A percentile compares a stretch with the other conserved stretches of the same genome.
These are phyloP conservation scores for Thermomyces lanuginosus DNA, from an alignment of 2,329 filamentous ascomycete genomes.

Conservation along the genomic window DNA sequence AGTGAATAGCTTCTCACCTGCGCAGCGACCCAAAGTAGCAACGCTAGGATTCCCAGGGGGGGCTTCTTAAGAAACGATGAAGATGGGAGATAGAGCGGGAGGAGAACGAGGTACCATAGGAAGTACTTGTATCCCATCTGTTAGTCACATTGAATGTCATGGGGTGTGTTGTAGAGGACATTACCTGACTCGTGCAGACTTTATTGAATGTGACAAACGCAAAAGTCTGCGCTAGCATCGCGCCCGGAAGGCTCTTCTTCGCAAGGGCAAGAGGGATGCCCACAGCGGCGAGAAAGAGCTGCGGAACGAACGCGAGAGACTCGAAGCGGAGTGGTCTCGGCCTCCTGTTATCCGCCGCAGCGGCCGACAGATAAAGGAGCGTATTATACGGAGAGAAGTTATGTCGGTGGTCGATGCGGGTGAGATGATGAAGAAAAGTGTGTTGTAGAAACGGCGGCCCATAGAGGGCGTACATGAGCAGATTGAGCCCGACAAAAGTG, in stretches of 20 bases:
- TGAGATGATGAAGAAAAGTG: conserved; percentile 85
- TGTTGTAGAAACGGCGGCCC: conserved; percentile 68
- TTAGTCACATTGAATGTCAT: neutral
- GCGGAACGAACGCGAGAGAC: conserved; percentile 74
- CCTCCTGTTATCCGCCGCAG: conserved; percentile 17
- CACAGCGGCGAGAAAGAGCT: conserved; percentile 63
- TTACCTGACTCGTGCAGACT: conserved; percentile 94
- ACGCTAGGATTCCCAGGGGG: conserved; percentile 45
- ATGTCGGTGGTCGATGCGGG: conserved; percentile 86
- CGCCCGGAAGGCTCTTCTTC: conserved; percentile 62
- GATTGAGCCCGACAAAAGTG: conserved; percentile 60
- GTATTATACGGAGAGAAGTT: conserved; percentile 97
- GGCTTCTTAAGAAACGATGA: conserved; percentile 54
- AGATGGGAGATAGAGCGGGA: conserved; percentile 74
- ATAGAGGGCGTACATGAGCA: conserved; percentile 64
- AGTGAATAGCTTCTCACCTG: conserved; percentile 35
- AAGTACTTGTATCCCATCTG: conserved; percentile 54
- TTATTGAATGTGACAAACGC: conserved; percentile 98
- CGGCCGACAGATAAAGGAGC: conserved; percentile 74
- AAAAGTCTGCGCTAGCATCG: conserved; percentile 90
- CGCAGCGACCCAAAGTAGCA: conserved; percentile 55
- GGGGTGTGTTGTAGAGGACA: conserved; percentile 10
- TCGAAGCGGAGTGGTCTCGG: conserved; percentile 38
- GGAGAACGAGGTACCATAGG: conserved; percentile 89
- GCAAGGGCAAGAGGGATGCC: conserved; percentile 60